Conservation (phyloP, 2,329 filamentous ascomycete species). For the Clarireedia hainanense region DNA sequence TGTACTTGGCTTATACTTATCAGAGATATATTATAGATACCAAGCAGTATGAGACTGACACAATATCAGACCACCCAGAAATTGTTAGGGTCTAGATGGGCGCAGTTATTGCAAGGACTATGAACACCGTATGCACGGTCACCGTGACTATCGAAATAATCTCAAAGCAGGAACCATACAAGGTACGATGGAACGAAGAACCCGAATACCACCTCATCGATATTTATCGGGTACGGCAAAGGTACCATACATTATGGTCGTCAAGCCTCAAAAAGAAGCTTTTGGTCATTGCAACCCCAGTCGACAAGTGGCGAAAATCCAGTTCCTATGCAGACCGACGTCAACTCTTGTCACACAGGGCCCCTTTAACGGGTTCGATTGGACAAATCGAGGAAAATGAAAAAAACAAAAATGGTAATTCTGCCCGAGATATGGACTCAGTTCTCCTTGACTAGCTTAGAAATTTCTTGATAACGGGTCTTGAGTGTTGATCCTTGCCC, state of each 20-base stretch:
- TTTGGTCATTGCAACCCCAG: background rate
- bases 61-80: background rate
- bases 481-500: background rate
- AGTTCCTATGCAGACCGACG: background rate
- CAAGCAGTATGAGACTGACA: too few species aligned
- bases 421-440: background rate
- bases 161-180: background rate
- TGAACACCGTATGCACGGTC: background rate
- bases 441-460: background rate
- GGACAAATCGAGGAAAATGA: background rate
- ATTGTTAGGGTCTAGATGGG: too few species aligned
- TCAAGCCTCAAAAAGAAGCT: background rate
- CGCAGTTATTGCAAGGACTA: background rate
- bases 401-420: background rate
- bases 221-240: background rate
- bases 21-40: too few species aligned
- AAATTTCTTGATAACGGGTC: background rate
- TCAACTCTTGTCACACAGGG: background rate
- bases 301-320: background rate
- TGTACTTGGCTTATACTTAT: too few species aligned
- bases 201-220: background rate
- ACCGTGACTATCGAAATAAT: too few species aligned
- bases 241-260: background rate
- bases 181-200: background rate
- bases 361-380: background rate